Evolutionary conservation across 2,329 filamentous ascomycete genomes (phyloP).

Genomic region (Akanthomyces muscarius): DNA sequence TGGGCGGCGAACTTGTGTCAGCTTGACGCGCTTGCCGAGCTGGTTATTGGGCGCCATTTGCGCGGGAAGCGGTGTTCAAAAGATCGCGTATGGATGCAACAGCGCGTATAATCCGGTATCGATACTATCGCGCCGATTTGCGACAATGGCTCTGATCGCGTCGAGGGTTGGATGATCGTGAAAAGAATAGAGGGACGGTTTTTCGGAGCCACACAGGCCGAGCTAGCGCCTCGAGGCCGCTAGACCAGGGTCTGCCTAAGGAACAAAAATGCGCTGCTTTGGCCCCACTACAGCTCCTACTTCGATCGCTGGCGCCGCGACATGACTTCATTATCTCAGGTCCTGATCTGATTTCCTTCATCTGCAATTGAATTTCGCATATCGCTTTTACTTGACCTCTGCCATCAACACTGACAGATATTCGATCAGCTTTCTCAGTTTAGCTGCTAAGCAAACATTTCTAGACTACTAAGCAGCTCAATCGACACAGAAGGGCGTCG

Average conservation of each 20-base stretch:
- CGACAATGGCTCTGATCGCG: neutral
- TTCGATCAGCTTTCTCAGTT: too few species aligned
- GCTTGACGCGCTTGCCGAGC: slow-evolving; percentile 61
- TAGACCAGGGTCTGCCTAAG: slow-evolving; percentile 12
- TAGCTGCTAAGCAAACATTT: neutral
- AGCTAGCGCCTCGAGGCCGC: neutral
- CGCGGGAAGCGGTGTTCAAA: neutral
- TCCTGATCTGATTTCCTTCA: slow-evolving; percentile 9
- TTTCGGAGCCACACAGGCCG: neutral
- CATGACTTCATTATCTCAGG: slow-evolving; percentile 15
- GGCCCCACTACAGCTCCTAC: slow-evolving; percentile 13
- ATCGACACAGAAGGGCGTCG: neutral
- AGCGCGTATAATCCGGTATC: neutral
- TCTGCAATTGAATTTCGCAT: neutral
- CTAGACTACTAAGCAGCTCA: slow-evolving; percentile 19
- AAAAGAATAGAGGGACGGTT: neutral
- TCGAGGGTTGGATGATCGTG: neutral
- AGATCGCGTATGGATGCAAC: neutral
- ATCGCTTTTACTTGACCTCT: neutral
- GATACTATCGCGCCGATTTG: neutral
- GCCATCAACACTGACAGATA: neutral
- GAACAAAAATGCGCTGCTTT: slow-evolving; percentile 5
- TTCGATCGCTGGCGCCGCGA: slow-evolving; percentile 11
- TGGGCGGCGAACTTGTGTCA: slow-evolving; percentile 59
- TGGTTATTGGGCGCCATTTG: slow-evolving; percentile 57